A percentile compares a stretch with the other conserved stretches of the same genome.
Conservation (phyloP, 768 basidiomycete species). For the Pulveroboletus sp. region DNA sequence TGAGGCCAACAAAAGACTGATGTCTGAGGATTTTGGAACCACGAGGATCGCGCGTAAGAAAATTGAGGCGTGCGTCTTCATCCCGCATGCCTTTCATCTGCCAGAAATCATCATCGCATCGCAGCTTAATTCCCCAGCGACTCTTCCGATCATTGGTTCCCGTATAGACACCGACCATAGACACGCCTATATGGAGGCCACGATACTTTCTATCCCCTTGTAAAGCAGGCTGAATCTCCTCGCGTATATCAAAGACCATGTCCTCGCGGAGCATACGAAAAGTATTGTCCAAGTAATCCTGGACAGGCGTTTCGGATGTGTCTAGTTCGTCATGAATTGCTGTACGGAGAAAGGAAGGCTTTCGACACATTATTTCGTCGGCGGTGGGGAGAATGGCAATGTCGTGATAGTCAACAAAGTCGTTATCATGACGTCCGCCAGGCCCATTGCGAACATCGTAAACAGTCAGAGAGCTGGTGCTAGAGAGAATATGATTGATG, state of each 20-base stretch:
- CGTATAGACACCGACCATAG: conserved; percentile 36
- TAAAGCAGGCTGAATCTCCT: conserved; percentile 45
- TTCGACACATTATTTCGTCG: conserved; percentile 48
- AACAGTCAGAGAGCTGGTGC: conserved; percentile 10
- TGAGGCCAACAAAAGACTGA: conserved; percentile 51
- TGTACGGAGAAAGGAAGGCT: conserved; percentile 48
- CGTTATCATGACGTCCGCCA: conserved; percentile 71
- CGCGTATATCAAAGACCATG: conserved; percentile 54
- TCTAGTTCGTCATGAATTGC: conserved; percentile 19
- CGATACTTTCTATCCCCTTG: conserved; percentile 38
- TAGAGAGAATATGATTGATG: conserved; percentile 39
- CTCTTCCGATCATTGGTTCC: conserved; percentile 18
- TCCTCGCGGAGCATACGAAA: conserved; percentile 66
- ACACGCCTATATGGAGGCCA: conserved; percentile 31
- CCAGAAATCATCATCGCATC: conserved; percentile 34
- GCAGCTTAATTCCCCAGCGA: conserved; percentile 42
- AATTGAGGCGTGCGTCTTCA: conserved; percentile 30
- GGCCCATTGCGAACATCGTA: conserved; percentile 31
- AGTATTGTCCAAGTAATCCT: conserved; percentile 57
- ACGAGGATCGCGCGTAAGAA: conserved; percentile 32
- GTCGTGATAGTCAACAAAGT: conserved; percentile 52
- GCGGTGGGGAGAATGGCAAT: conserved; percentile 63
- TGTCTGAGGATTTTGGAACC: conserved; percentile 43
- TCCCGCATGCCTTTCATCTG: conserved; percentile 29
- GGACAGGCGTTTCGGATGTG: conserved; percentile 31